phyloP scores from a whole-genome alignment of 2,329 filamentous ascomycete species.

The Tolypocladium ophioglossoides region DNA sequence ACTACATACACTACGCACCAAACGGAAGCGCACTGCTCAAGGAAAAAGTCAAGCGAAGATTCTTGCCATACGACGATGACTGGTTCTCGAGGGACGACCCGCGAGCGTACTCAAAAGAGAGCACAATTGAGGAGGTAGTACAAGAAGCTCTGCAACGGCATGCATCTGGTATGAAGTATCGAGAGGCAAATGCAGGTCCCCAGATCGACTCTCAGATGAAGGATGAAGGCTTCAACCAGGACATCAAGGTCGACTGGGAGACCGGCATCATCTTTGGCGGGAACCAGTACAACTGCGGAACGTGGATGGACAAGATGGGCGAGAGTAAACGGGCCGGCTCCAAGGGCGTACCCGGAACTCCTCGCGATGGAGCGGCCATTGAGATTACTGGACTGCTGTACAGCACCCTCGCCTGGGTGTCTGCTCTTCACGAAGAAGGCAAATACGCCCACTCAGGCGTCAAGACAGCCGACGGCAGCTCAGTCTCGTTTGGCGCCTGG shows the following conservation, averaged over 20 bases:
- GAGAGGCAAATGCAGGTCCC: conserved; percentile 87
- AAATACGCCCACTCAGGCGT: conserved; percentile 67
- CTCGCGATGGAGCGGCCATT: conserved; percentile 86
- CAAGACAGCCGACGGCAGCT: conserved; percentile 45
- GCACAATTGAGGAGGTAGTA: conserved; percentile 78
- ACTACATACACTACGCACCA: conserved; percentile 75
- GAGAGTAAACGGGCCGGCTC: conserved; percentile 83
- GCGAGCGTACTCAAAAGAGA: conserved; percentile 75
- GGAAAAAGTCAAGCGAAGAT: conserved; percentile 70
- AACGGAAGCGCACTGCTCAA: conserved; percentile 64
- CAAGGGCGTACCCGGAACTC: conserved; percentile 92
- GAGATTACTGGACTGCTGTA: conserved; percentile 93
- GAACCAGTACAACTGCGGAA: conserved; percentile 90
- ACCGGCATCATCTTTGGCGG: conserved; percentile 84
- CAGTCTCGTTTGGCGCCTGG: conserved; percentile 69
- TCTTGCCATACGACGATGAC: conserved; percentile 90
- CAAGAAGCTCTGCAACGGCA: conserved; percentile 91
- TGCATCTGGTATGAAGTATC: conserved; percentile 80
- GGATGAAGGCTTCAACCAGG: conserved; percentile 81
- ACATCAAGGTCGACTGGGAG: conserved; percentile 87
- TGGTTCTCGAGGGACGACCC: conserved; percentile 79
- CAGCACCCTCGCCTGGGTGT: conserved; percentile 77
- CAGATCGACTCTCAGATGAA: conserved; percentile 88
- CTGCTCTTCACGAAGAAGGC: conserved; percentile 53
- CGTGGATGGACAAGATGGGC: conserved; percentile 99